phyloP scores from a whole-genome alignment of 768 basidiomycete genomes.

The Pulveroboletus sp. region DNA sequence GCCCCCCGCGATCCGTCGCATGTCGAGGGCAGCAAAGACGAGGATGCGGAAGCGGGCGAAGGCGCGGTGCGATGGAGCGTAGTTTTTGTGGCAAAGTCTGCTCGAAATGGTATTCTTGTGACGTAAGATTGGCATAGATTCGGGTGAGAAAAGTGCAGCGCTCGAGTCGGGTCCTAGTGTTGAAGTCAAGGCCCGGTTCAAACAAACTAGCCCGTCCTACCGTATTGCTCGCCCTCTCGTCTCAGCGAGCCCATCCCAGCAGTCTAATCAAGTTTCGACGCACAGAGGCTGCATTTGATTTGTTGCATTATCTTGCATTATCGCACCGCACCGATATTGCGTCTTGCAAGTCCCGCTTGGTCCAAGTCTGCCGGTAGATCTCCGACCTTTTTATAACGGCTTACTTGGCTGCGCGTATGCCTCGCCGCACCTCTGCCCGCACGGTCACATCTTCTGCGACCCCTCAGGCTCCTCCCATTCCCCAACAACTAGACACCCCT shows the following conservation, averaged over 20 bases:
- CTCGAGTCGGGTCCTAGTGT: conserved; percentile 6
- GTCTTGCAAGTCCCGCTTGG: conserved; percentile 18
- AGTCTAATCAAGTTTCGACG: conserved; percentile 9
- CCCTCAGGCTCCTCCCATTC: conserved; percentile 25
- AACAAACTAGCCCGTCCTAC: neutral
- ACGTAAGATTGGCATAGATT: conserved; percentile 22
- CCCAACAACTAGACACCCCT: conserved; percentile 23
- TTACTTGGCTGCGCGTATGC: conserved; percentile 43
- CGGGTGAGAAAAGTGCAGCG: conserved; percentile 12
- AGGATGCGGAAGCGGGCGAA: conserved; percentile 45
- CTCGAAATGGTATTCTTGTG: conserved; percentile 10
- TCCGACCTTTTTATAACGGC: conserved; percentile 36
- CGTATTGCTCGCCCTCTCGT: conserved; percentile 7
- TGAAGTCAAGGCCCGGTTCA: neutral
- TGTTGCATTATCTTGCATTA: conserved; percentile 19
- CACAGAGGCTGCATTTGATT: conserved; percentile 14
- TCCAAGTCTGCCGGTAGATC: conserved; percentile 28
- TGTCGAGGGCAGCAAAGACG: conserved; percentile 55
- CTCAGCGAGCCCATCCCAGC: conserved; percentile 9
- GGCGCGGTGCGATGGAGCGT: conserved; percentile 22
- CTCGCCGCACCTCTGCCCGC: conserved; percentile 50
- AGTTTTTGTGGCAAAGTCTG: conserved; percentile 16
- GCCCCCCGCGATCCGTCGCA: conserved; percentile 43
- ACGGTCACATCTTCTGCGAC: conserved; percentile 30
- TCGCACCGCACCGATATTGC: conserved; percentile 18